Conservation (phyloP, 352 stramenopile genomes). For the Globisporangium recalcitrans region DNA sequence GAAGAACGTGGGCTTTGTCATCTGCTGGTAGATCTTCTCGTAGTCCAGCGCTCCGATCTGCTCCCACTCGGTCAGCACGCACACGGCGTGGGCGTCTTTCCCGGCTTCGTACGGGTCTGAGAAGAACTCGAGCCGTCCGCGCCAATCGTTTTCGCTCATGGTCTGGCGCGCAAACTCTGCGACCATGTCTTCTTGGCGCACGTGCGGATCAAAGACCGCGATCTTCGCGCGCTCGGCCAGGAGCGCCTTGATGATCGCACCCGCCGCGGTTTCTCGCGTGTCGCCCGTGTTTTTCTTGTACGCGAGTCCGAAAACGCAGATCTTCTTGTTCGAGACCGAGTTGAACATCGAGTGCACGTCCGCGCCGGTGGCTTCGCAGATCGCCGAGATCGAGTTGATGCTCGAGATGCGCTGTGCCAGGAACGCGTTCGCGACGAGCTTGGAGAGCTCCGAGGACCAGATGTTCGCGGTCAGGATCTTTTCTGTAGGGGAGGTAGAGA, state of each 20-base stretch:
- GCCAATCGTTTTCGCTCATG: constrained; percentile 74
- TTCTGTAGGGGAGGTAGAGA: constrained; percentile 45
- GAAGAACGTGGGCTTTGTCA: constrained; percentile 99
- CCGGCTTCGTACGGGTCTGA: constrained; percentile 90
- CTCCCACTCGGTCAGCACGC: constrained; percentile 42
- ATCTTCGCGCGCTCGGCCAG: constrained; percentile 95
- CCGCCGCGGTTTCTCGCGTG: constrained; percentile 96
- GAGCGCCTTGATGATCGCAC: constrained; percentile 96
- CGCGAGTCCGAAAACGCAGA: constrained; percentile 98
- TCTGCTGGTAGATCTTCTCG: constrained; percentile 91
- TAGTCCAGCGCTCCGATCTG: constrained; percentile 98
- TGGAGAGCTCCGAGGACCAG: constrained; percentile 99
- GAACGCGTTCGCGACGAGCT: constrained; percentile 99
- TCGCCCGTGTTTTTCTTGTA: constrained; percentile 99
- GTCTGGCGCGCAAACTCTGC: constrained; percentile 82
- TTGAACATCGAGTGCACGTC: constrained; percentile 99
- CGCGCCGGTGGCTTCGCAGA: constrained; percentile 97
- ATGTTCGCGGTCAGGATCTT: constrained; percentile 98
- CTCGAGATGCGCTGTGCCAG: constrained; percentile 98
- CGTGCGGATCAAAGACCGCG: constrained; percentile 97
- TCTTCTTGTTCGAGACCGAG: constrained; percentile 99
- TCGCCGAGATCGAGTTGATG: constrained; percentile 99
- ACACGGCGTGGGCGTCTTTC: constrained; percentile 90
- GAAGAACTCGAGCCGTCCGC: constrained; percentile 24
- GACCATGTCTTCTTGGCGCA: constrained; percentile 94